Percentiles rank a stretch among this genome's conserved stretches.
These are phyloP conservation scores for Rhodocollybia butyracea DNA, from an alignment of 768 basidiomycete genomes.

Conservation along the genomic window DNA sequence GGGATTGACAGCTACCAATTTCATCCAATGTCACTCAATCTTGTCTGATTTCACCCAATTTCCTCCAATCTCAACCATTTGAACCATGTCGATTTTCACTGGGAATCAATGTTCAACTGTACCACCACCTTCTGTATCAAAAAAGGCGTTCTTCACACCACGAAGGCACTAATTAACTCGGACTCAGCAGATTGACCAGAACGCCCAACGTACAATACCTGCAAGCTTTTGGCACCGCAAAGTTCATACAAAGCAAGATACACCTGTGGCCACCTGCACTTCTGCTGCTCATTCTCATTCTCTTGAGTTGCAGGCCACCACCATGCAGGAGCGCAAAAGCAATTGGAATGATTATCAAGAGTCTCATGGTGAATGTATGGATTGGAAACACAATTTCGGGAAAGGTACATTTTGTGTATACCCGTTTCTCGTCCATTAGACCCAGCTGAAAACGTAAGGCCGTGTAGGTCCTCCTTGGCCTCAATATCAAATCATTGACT, in stretches of 20 bases:
- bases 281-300: background rate
- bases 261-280: too few relatives aligned
- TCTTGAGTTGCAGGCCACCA: background rate
- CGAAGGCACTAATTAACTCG: background rate
- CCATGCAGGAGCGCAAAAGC: slow-evolving; percentile 52
- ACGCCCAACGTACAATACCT: background rate
- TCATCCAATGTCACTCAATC: too few relatives aligned
- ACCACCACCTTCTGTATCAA: too few relatives aligned
- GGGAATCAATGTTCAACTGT: too few relatives aligned
- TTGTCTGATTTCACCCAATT: too few relatives aligned
- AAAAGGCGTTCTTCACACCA: background rate
- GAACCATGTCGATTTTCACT: too few relatives aligned
- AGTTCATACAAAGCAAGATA: background rate
- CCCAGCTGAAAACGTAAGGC: background rate
- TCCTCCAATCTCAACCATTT: too few relatives aligned
- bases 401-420: slow-evolving; percentile 56
- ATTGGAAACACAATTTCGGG: slow-evolving; percentile 77
- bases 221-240: background rate
- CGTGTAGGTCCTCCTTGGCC: slow-evolving; percentile 80
- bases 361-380: slow-evolving; percentile 86
- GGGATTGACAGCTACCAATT: too few relatives aligned
- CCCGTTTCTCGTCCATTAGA: background rate
- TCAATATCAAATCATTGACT: slow-evolving; percentile 83
- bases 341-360: slow-evolving; percentile 89
- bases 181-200: background rate